A percentile compares a stretch with the other conserved stretches of the same genome.
These are phyloP conservation scores for Sphaerosporella brunnea DNA, from an alignment of 495 filamentous ascomycete genomes.

Conservation along the genomic window DNA sequence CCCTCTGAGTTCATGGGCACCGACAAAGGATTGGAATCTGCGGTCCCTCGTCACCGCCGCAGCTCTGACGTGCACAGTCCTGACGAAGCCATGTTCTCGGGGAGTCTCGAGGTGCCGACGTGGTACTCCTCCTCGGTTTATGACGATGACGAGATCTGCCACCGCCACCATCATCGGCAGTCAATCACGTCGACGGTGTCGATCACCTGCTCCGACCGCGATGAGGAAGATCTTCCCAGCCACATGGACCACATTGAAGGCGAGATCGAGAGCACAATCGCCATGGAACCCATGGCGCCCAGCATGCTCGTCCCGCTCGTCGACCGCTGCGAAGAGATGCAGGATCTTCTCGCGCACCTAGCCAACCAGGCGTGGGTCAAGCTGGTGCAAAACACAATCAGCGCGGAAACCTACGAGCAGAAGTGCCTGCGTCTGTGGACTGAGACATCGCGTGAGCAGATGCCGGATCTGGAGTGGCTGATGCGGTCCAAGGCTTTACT, in stretches of 20 bases:
- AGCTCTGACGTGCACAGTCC: too few species aligned
- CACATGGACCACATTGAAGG: constrained; percentile 12
- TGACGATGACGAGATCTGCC: constrained; percentile 16
- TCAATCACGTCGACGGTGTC: constrained; percentile 17
- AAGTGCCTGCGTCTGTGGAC: constrained; percentile 21
- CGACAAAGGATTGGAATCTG: too few species aligned
- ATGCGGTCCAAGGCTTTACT: constrained; percentile 16
- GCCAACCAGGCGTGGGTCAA: constrained; percentile 18
- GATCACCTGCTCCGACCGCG: constrained; percentile 18
- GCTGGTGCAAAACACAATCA: constrained; percentile 14
- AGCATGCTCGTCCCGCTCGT: constrained; percentile 22
- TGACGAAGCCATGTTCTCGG: background rate
- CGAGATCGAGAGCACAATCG: constrained; percentile 17
- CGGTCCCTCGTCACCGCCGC: too few species aligned
- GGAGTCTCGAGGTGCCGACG: background rate
- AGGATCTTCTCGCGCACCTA: constrained; percentile 15
- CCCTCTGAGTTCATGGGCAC: too few species aligned
- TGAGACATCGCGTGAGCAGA: constrained; percentile 11
- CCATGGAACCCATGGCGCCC: constrained; percentile 19
- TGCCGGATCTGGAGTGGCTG: constrained; percentile 21
- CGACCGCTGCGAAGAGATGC: constrained; percentile 19
- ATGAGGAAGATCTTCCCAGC: constrained; percentile 13
- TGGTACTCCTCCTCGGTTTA: background rate
- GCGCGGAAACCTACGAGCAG: constrained; percentile 13
- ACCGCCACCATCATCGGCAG: constrained; percentile 21